Conservation (phyloP, 805 yeast genomes). For the Lipomyces sp. region DNA sequence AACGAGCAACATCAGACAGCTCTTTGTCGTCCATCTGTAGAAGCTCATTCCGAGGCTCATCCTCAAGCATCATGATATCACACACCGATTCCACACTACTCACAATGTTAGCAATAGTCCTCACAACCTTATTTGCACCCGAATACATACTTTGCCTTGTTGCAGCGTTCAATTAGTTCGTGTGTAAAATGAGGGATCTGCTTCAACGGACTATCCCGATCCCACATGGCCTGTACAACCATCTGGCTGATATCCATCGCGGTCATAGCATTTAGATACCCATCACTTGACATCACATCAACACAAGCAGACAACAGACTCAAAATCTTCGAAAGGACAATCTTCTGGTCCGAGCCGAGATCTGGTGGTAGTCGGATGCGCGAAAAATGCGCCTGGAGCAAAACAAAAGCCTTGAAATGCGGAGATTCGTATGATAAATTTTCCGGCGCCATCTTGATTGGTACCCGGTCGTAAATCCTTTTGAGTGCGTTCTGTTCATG, state of each 20-base stretch:
- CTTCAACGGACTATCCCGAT: slow-evolving; percentile 71
- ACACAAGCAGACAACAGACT: slow-evolving; percentile 67
- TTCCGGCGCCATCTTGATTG: slow-evolving; percentile 56
- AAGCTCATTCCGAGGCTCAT: slow-evolving; percentile 64
- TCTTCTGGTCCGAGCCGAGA: slow-evolving; percentile 59
- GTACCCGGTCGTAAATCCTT: slow-evolving; percentile 62
- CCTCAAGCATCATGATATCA: slow-evolving; percentile 77
- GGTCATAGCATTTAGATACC: slow-evolving; percentile 72
- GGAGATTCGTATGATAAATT: slow-evolving; percentile 54
- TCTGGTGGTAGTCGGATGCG: slow-evolving; percentile 67
- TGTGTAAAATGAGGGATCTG: slow-evolving; percentile 75
- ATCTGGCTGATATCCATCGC: slow-evolving; percentile 90
- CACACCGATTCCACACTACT: slow-evolving; percentile 69
- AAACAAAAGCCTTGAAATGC: slow-evolving; percentile 68
- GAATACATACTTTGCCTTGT: slow-evolving; percentile 43
- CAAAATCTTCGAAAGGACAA: slow-evolving; percentile 56
- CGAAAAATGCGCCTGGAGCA: slow-evolving; percentile 82
- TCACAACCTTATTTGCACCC: not conserved
- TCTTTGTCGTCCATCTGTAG: slow-evolving; percentile 57
- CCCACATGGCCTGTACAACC: slow-evolving; percentile 88
- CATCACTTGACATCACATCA: slow-evolving; percentile 80
- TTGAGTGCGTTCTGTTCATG: slow-evolving; percentile 59
- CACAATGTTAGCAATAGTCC: not conserved
- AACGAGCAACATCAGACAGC: slow-evolving; percentile 73
- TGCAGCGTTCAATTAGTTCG: slow-evolving; percentile 59